Base-by-base conservation (phyloP, 176 grass and related monocot genomes). In the Triticum dicoccoides region DNA sequence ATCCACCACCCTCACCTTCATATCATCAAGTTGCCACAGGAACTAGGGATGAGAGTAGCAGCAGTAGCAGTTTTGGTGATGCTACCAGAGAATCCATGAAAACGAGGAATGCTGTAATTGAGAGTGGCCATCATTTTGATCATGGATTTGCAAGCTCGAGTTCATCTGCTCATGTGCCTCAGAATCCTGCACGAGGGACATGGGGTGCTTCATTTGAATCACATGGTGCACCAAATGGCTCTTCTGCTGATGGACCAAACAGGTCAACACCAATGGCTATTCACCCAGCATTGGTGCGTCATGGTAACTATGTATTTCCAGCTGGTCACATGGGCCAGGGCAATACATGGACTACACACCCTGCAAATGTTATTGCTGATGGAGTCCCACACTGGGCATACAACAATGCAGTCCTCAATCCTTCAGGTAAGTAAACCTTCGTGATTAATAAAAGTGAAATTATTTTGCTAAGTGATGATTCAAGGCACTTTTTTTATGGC, bases 81-180 rank as follows among this genome's bases (percentile, higher is more conserved):
- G 71, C 39, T 63, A n/a, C 61, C 61, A 80, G 83, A 39, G 86
- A 76, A 77, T 90, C 73, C 21, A 86, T 79, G 51, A 93, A 93
- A 88, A 80, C 75, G 39, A 93, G 88, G 86, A 91, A 86, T 86
- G 73, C 69, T 13, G 75, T 88, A 77, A 24, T 52, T 80, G 73
- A 56, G 58, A 83, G 86, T 49, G 76, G 82, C 62, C 76, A 83
- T 76, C 86, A 81, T 61, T 87, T 82, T 88, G 18, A 83, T 76
- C 80, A 80, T 88, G 86, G 73, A 38, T 86, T 88, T 88, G 83
- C 86, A 65, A 83, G 89, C 62, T 89, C 92, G 77, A 91, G 86
- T 81, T 91, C 89, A 80, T 93, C 92, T 80, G 69, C 75, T 75
- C n/a, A 69, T 69, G 29, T 69, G 32, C 83, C 82, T 68, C 91